Percentiles rank a stretch among this genome's conserved stretches.
These are phyloP conservation scores for Alternaria sp. DNA, from an alignment of 2,329 filamentous ascomycete genomes.

Conservation along the genomic window DNA sequence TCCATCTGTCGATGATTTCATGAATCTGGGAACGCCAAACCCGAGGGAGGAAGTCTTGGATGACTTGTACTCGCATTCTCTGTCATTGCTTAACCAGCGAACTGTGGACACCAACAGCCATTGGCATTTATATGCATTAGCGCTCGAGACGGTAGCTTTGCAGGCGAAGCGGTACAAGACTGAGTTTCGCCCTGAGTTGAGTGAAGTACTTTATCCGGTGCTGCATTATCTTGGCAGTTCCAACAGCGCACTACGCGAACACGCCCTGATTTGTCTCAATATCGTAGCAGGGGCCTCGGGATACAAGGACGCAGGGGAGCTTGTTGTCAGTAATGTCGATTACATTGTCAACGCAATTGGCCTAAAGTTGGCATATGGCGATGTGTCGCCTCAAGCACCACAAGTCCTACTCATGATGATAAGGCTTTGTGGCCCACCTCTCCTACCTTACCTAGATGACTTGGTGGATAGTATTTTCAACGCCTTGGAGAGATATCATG, in stretches of 20 bases:
- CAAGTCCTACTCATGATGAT: conserved; percentile 96
- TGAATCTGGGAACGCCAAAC: conserved; percentile 59
- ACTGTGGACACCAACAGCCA: conserved; percentile 55
- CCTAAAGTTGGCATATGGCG: conserved; percentile 86
- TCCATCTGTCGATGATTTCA: conserved; percentile 68
- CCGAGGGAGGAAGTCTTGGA: conserved; percentile 52
- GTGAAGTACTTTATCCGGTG: conserved; percentile 91
- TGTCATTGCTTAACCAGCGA: conserved; percentile 63
- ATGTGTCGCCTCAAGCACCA: conserved; percentile 88
- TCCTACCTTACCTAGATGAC: conserved; percentile 91
- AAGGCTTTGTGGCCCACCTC: conserved; percentile 76
- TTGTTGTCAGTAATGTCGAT: conserved; percentile 91
- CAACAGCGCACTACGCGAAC: conserved; percentile 71
- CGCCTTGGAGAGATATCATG: conserved; percentile 92
- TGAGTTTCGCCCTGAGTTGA: conserved; percentile 81
- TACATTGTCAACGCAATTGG: conserved; percentile 95
- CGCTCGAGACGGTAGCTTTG: conserved; percentile 80
- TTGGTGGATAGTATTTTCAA: conserved; percentile 90
- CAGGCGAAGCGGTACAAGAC: conserved; percentile 71
- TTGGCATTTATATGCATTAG: conserved; percentile 78
- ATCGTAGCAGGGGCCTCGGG: conserved; percentile 76
- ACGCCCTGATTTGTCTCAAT: conserved; percentile 85
- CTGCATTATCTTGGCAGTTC: conserved; percentile 83
- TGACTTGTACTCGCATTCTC: conserved; percentile 73
- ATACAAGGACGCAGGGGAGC: conserved; percentile 74